phyloP scores from a whole-genome alignment of 331 rosid genomes.

The Dryas integrifolia region DNA sequence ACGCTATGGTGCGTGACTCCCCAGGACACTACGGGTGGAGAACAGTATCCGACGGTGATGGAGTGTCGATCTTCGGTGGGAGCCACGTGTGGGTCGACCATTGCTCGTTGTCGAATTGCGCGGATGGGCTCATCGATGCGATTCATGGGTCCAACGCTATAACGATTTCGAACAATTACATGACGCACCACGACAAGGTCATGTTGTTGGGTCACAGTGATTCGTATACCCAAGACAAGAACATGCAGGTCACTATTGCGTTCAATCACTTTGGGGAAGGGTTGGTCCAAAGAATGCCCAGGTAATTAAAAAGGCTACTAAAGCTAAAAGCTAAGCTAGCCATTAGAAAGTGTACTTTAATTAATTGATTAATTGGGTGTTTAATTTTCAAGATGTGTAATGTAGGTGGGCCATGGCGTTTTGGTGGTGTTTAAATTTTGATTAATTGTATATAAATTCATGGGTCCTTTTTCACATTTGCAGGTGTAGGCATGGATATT shows the following conservation, averaged over 20 bases:
- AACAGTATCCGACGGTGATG: constrained; percentile 89
- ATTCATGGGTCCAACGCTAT: constrained; percentile 80
- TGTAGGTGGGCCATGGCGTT: background rate
- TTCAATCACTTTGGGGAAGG: constrained; percentile 98
- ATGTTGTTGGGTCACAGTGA: constrained; percentile 93
- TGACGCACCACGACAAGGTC: constrained; percentile 95
- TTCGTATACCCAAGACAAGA: constrained; percentile 64
- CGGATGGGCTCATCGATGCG: constrained; percentile 80
- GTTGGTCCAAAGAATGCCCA: constrained; percentile 91
- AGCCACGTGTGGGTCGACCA: constrained; percentile 91
- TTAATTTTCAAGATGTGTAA: too few species aligned
- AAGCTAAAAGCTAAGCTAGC: too few species aligned
- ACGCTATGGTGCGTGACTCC: constrained; percentile 75
- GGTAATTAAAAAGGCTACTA: constrained; percentile 35
- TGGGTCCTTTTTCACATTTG: constrained; percentile 3
- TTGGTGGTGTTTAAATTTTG: background rate
- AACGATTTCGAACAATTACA: constrained; percentile 84
- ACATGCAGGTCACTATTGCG: constrained; percentile 93
- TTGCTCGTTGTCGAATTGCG: constrained; percentile 71
- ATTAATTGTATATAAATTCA: background rate
- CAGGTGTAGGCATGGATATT: constrained; percentile 93
- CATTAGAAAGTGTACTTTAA: background rate
- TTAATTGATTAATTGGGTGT: background rate
- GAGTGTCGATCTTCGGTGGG: constrained; percentile 88
- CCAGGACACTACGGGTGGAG: constrained; percentile 86